A percentile compares a stretch with the other conserved stretches of the same genome.
Conservation (phyloP, 495 filamentous ascomycete species). For the Rostrohypoxylon terebratum region DNA sequence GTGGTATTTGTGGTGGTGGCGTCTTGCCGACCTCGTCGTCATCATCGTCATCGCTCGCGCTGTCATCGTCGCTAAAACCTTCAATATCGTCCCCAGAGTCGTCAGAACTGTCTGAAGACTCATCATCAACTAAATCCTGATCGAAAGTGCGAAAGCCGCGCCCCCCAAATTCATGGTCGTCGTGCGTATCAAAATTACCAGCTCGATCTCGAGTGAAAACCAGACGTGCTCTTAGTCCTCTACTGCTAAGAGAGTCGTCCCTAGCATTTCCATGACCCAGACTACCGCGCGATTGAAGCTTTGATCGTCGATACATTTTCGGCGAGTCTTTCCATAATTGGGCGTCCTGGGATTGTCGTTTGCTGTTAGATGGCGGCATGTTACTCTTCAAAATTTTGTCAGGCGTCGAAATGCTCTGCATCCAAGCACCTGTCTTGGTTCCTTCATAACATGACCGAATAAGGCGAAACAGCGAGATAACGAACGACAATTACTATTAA, state of each 20-base stretch:
- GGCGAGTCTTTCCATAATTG: constrained; percentile 28
- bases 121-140: constrained; percentile 14
- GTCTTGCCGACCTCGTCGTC: constrained; percentile 9
- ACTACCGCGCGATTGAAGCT: constrained; percentile 18
- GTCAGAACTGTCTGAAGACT: constrained; percentile 10
- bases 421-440: constrained; percentile 35
- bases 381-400: constrained; percentile 23
- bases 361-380: constrained; percentile 44
- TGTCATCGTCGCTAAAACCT: constrained; percentile 27
- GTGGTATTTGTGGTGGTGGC: constrained; percentile 23
- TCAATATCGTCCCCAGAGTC: constrained; percentile 22
- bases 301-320: constrained; percentile 32
- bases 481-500: constrained; percentile 34
- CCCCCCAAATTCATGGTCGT: background rate
- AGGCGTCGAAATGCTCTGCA: constrained; percentile 46
- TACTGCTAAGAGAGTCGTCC: background rate
- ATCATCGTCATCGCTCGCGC: constrained; percentile 13
- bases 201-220: constrained; percentile 15
- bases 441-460: constrained; percentile 43
- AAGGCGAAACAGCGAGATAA: constrained; percentile 24
- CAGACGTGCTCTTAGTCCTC: constrained; percentile 7
- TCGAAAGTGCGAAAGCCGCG: constrained; percentile 4
- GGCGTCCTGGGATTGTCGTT: constrained; percentile 31
- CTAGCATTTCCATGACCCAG: background rate
- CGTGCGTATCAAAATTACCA: constrained; percentile 14